A percentile compares a stretch with the other conserved stretches of the same genome.
Conservation (phyloP, 257 asterid species). For the Solanum clarkiae region DNA sequence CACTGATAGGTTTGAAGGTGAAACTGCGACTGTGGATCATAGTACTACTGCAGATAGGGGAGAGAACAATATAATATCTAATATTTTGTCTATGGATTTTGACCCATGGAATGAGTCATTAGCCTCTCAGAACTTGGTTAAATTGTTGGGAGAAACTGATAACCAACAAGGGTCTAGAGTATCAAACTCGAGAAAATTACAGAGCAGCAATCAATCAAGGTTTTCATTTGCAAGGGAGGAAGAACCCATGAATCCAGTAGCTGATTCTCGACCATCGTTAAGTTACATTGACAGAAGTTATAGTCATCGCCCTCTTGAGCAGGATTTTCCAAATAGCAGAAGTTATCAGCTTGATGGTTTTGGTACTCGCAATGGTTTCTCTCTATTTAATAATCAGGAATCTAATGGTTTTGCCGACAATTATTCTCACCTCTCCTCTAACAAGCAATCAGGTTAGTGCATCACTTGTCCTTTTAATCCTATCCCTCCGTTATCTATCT, state of each 20-base stretch:
- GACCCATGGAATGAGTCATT: constrained; percentile 73
- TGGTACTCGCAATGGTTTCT: constrained; percentile 34
- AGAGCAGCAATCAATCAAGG: constrained; percentile 66
- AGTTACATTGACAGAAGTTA: constrained; percentile 30
- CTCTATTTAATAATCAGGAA: constrained; percentile 36
- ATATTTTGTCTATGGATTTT: constrained; percentile 69
- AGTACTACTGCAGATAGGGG: constrained; percentile 31
- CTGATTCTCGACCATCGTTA: constrained; percentile 29
- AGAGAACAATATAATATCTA: constrained; percentile 83
- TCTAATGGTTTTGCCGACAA: constrained; percentile 29
- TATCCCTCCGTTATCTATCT: background rate
- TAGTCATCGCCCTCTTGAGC: constrained; percentile 31
- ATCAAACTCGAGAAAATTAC: constrained; percentile 51
- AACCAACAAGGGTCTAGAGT: constrained; percentile 37
- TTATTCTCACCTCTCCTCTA: constrained; percentile 35
- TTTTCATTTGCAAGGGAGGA: constrained; percentile 94
- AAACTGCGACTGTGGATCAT: constrained; percentile 14
- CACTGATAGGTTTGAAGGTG: constrained; percentile 37
- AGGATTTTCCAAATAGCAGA: constrained; percentile 30
- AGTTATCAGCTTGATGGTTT: constrained; percentile 35
- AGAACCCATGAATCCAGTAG: constrained; percentile 22
- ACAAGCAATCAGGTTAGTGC: constrained; percentile 52
- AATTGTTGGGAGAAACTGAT: constrained; percentile 48
- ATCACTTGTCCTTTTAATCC: background rate
- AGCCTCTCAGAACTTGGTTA: constrained; percentile 57